Base-by-base conservation (phyloP, 2,329 filamentous ascomycete species). In the Grosmannia penicillata region DNA sequence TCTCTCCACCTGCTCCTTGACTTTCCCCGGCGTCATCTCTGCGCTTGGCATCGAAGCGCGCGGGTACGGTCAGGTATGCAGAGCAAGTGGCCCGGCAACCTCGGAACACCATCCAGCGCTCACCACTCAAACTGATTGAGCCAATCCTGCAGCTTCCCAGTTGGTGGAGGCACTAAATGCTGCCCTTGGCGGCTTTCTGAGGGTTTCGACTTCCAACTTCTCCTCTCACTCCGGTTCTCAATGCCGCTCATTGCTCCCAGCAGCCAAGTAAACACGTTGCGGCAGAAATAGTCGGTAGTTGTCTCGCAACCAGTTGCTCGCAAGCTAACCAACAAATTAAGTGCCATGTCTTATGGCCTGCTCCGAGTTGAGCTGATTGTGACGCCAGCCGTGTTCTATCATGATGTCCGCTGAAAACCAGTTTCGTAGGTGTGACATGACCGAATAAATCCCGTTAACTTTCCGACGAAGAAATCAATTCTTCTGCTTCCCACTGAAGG, bases 401-500 rank as follows among this genome's bases (percentile, higher is more conserved):
- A 19, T 32, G 15, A 17, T 26, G 19, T 35, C 24, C 11, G 7
- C 24, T 14, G 23, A 27, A 33, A 38, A 24, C 36, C 36, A 19
- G 36, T 38, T 14, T n/a, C 27, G 24, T 27, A 24, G n/a, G 37
- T 33, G 25, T 15, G n/a, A 6, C 18, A 22, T 9, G 13, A 14
- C 13, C 18, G 30, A 23, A 27, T 33, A 22, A n/a, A 33, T 18
- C 37, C 23, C 30, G 9, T 23, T 24, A 11, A 24, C 30, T 28
- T n/a, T 32, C 25, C 29, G 26, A 15, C 19, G 25, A 30, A 35
- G 32, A 39, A 34, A 28, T 39, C 37, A 33, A 53, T 68, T 68
- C 62, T 62, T 70, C 65, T 69, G 70, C 59, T 66, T 61, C 66
- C 56, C 45, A 47, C 43, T 43, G 41, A 8, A 27, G 31, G 11